Base-by-base conservation (phyloP, 2,329 filamentous ascomycete species). In the Fusarium sp. region DNA sequence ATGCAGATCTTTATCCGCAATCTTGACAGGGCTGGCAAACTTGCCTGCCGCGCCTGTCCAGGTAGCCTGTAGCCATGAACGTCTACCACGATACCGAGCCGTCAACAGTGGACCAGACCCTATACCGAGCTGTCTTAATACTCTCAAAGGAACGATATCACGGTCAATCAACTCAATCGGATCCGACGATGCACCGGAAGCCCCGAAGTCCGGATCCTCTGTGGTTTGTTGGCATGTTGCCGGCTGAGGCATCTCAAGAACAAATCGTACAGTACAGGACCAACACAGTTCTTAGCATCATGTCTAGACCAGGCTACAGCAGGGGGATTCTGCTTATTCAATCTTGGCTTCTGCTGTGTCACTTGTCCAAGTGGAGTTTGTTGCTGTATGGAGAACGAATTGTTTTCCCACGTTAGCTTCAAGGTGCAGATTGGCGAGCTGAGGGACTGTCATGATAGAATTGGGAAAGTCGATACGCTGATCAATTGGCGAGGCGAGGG, bases 351-450 rank as follows among this genome's bases (percentile, higher is more conserved):
- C 30, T 43, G 32, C 13, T 22, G 12, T 56, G 45, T 38, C 45
- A 47, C 45, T 32, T 53, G 24, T 16, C 18, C n/a, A 53, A 53
- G 49, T 53, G 49, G 24, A 53, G 34, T 52, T 20, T 41, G 30
- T 53, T 53, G 49, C 13, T 41, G 24, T 18, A 29, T 41, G 38
- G 45, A 47, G 25, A 41, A 22, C 44, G 34, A 64, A 46, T 34
- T 64, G 44, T 27, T 59, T 40, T 63, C 43, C 52, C 46, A 43
- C 32, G 16, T 43, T 51, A 32, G 46, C 40, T 57, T 27, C 30
- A 45, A 38, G 27, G 29, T 24, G 25, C 40, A 70, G 67, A 70
- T 71, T 65, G 54, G 68, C 68, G 68, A 70, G 67, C 55, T 70
- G 68, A 65, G 43, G 54, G 25, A 38, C 29, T 40, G n/a, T 27